These are phyloP conservation scores for Crucibulum cyathiforme DNA, from an alignment of 1,284 basidiomycete genomes.

Conservation along the genomic window DNA sequence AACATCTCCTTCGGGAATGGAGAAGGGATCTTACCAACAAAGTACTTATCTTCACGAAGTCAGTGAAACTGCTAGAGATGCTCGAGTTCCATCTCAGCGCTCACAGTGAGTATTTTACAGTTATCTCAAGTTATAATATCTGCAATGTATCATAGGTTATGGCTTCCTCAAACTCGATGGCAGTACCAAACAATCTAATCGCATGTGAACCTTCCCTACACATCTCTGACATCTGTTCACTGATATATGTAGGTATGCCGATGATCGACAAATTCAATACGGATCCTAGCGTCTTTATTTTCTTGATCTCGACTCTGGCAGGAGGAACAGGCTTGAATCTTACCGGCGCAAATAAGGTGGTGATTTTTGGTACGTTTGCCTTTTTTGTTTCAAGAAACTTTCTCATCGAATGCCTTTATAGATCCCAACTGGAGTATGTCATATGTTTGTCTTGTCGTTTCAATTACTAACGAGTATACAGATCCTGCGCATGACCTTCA, in stretches of 20 bases:
- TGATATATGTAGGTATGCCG: constrained; percentile 67
- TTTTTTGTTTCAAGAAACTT: not conserved
- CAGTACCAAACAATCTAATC: constrained; percentile 64
- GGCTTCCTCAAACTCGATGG: constrained; percentile 79
- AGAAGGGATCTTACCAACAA: constrained; percentile 70
- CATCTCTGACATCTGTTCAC: not conserved
- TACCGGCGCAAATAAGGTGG: constrained; percentile 82
- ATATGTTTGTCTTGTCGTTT: not conserved
- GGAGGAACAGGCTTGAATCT: constrained; percentile 80
- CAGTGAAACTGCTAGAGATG: constrained; percentile 82
- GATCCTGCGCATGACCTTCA: constrained; percentile 88
- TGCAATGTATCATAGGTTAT: constrained; percentile 49
- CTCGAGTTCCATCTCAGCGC: constrained; percentile 72
- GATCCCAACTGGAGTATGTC: constrained; percentile 88
- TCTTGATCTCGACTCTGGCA: constrained; percentile 80
- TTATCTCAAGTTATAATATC: too few relatives aligned
- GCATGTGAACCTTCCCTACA: constrained; percentile 46
- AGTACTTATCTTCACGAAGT: constrained; percentile 86
- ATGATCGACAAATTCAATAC: constrained; percentile 82
- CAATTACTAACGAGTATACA: constrained; percentile 30
- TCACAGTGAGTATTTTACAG: constrained; percentile 43
- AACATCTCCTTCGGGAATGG: constrained; percentile 71
- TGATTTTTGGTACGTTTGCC: constrained; percentile 75
- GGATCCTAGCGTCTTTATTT: constrained; percentile 76
- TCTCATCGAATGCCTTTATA: constrained; percentile 26